Base-by-base conservation (phyloP, 1,284 basidiomycete species). In the Phaffia rhodozyma region DNA sequence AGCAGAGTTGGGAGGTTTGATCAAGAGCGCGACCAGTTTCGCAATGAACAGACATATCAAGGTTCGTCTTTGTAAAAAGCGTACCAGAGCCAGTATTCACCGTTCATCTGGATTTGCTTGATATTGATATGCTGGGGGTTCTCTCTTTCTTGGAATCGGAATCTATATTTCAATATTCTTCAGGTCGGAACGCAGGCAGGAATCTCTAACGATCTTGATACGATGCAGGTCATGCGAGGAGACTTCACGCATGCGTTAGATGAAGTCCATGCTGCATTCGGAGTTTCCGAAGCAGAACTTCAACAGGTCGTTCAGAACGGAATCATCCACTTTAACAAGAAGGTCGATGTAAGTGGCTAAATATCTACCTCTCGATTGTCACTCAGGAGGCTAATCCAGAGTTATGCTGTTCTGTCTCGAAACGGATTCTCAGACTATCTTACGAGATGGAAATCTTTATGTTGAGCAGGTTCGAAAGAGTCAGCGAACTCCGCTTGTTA, bases 41-140 rank as follows among this genome's bases (percentile, higher is more conserved):
- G 94, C 96, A 20, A 96, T 98, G 79, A 96, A 91, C 72, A 82
- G 94, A 61, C 94, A 97, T 75, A 91, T 97, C 72, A 97, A 97
- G 78, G 84, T 82, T 59, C 53, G 72, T 67, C 16, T 56, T 62
- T 7, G 65, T 57, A 29, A n/a, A 29, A 9, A 18, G 50, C 23
- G 29, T 34, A n/a, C 43, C 20, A 16, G 29, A 21, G 38, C 9
- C 16, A 20, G 2, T 6, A 20, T 23, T 5, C 5, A 58, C 23
- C 6, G 18, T 18, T 20, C 3, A 3, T 29, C 51, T 29, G 6
- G 11, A 58, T 11, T 2, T 25, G 5, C 7, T 9, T 30, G 34
- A 11, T 60, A 5, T 58, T 53, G 16, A 64, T 23, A 60, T 60
- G 55, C 57, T 65, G 7, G 47, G 25, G 16, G 18, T 55, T n/a